phyloP scores from a whole-genome alignment of 352 stramenopile species.

The Pythium monospermum region DNA sequence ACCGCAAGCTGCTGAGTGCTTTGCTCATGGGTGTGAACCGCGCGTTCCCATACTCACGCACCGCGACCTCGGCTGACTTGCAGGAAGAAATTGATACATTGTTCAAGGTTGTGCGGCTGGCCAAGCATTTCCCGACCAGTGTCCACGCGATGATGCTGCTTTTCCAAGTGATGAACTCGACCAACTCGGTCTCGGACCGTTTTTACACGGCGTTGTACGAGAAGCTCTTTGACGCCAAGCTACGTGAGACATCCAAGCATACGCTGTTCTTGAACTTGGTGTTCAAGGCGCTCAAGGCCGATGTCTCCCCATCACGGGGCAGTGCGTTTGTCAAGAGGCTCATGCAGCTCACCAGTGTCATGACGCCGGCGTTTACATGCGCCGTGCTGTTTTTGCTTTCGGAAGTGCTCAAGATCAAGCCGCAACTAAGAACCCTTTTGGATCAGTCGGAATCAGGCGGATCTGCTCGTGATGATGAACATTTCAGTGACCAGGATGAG shows the following conservation, averaged over 20 bases:
- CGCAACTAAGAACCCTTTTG: conserved; percentile 61
- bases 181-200: conserved; percentile 88
- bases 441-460: conserved; percentile 47
- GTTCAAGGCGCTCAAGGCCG: conserved; percentile 95
- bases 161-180: conserved; percentile 87
- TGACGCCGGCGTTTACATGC: conserved; percentile 88
- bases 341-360: conserved; percentile 75
- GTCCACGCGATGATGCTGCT: conserved; percentile 97
- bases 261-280: conserved; percentile 98
- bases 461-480: conserved; percentile 36
- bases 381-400: conserved; percentile 94
- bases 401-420: conserved; percentile 89
- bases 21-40: conserved; percentile 98
- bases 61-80: conserved; percentile 62
- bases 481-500: conserved; percentile 33
- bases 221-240: conserved; percentile 88
- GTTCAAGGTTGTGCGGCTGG: conserved; percentile 79
- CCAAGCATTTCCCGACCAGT: conserved; percentile 85
- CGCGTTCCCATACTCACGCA: conserved; percentile 92
- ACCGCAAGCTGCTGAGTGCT: conserved; percentile 93
- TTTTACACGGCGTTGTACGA: conserved; percentile 98
- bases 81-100: conserved; percentile 72
- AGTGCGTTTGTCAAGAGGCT: conserved; percentile 94
- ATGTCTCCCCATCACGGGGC: conserved; percentile 80
- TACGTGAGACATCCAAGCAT: conserved; percentile 91